Evolutionary conservation across 495 filamentous ascomycete species (phyloP).

Genomic region (Articulospora tetracladia): DNA sequence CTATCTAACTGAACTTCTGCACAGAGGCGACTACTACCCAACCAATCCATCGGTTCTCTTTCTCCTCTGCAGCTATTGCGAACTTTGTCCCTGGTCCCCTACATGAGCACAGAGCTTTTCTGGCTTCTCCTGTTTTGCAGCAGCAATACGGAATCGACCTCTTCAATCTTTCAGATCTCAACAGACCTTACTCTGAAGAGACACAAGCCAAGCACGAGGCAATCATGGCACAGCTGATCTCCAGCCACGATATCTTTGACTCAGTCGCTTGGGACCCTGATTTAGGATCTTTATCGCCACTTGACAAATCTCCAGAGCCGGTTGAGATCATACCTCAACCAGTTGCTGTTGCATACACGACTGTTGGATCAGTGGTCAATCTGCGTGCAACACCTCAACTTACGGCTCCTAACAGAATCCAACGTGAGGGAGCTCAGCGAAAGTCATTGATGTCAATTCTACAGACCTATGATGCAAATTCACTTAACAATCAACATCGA

Average conservation of each 20-base stretch:
- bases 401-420: slow-evolving; percentile 25
- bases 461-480: neutral
- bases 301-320: slow-evolving; percentile 22
- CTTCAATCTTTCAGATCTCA: neutral
- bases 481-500: slow-evolving; percentile 1
- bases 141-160: neutral
- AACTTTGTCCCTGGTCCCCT: neutral
- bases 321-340: slow-evolving; percentile 14
- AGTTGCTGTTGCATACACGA: slow-evolving; percentile 23
- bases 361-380: slow-evolving; percentile 27
- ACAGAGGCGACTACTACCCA: neutral
- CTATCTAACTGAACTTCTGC: neutral
- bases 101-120: neutral
- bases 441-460: slow-evolving; percentile 16
- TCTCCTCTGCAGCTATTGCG: neutral
- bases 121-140: neutral
- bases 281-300: slow-evolving; percentile 3
- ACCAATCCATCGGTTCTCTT: neutral
- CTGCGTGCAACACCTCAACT: slow-evolving; percentile 21
- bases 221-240: neutral
- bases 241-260: slow-evolving; percentile 12
- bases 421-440: slow-evolving; percentile 24
- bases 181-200: neutral
- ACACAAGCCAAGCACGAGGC: no score
- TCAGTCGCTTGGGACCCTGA: slow-evolving; percentile 18